Conservation (phyloP, 495 filamentous ascomycete genomes). For the Achaetomiella virescens region DNA sequence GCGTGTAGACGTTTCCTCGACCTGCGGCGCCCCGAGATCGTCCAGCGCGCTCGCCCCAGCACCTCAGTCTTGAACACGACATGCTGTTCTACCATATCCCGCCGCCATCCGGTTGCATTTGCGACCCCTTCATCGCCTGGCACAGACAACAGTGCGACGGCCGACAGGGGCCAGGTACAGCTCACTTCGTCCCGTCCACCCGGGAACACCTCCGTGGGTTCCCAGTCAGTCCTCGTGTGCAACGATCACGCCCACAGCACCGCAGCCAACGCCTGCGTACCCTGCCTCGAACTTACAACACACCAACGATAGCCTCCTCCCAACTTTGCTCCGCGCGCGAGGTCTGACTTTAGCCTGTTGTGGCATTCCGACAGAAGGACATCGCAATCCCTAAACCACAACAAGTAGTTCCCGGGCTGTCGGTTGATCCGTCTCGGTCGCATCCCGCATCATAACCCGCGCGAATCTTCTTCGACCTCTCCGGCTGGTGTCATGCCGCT, state of each 20-base stretch:
- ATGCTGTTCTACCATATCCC: no score
- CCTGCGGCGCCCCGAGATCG: no score
- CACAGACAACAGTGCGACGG: no score
- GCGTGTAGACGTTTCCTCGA: no score
- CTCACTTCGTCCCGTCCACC: no score
- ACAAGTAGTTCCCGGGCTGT: slow-evolving; percentile 20
- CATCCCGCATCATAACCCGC: slow-evolving; percentile 9
- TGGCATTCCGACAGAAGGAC: slow-evolving; percentile 14
- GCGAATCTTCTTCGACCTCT: neutral
- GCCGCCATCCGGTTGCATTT: no score
- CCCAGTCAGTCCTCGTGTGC: no score
- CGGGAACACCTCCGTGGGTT: no score
- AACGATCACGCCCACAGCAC: neutral
- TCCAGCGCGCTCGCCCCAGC: no score
- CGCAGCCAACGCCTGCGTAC: neutral
- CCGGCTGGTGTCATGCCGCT: neutral
- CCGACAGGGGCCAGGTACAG: no score
- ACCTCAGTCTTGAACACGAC: no score
- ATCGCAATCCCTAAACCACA: slow-evolving; percentile 8
- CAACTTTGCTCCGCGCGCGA: slow-evolving; percentile 14
- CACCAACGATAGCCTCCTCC: slow-evolving; percentile 16
- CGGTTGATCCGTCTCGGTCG: slow-evolving; percentile 22
- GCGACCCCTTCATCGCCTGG: no score
- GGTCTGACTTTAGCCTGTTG: slow-evolving; percentile 23
- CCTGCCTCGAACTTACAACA: slow-evolving; percentile 12